A percentile compares a stretch with the other conserved stretches of the same genome.
phyloP scores from a whole-genome alignment of 2,329 filamentous ascomycete species.

The Scortechinia acanthostroma region DNA sequence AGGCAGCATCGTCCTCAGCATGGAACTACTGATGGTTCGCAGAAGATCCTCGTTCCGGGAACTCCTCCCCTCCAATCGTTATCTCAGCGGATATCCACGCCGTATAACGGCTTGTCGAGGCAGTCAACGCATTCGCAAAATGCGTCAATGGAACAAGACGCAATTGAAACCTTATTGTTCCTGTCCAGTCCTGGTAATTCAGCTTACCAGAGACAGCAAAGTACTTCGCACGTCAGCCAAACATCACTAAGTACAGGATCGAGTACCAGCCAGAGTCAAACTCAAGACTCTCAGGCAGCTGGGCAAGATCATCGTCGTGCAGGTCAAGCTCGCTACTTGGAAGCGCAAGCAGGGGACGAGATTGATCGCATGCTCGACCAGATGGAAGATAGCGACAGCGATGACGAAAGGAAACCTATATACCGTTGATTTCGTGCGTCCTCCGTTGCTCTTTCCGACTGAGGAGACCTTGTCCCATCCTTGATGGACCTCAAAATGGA shows the following conservation, averaged over 20 bases:
- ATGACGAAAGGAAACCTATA: slow-evolving; percentile 16
- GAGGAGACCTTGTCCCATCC: too few relatives aligned
- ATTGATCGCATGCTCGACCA: slow-evolving; percentile 28
- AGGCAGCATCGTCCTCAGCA: not conserved
- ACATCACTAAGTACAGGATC: slow-evolving; percentile 11
- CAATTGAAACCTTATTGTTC: slow-evolving; percentile 37
- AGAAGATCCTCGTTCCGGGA: not conserved
- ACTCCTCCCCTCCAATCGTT: not conserved
- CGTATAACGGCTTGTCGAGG: slow-evolving; percentile 6
- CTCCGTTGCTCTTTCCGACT: too few relatives aligned
- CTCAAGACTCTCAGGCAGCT: slow-evolving; percentile 11
- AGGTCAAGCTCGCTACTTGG: too few relatives aligned
- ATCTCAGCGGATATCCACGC: not conserved
- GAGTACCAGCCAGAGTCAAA: too few relatives aligned
- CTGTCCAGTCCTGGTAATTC: slow-evolving; percentile 39
- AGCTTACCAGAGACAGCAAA: too few relatives aligned
- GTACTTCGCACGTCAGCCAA: slow-evolving; percentile 9
- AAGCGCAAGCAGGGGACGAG: slow-evolving; percentile 23
- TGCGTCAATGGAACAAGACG: slow-evolving; percentile 36
- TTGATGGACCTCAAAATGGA: too few relatives aligned
- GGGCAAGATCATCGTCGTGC: slow-evolving; percentile 6
- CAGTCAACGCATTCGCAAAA: slow-evolving; percentile 27
- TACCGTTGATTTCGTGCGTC: too few relatives aligned
- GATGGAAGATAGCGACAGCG: slow-evolving; percentile 25
- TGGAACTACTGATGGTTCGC: too few relatives aligned